Percentiles rank a stretch among this genome's conserved stretches.
Conservation (phyloP, 164 flowering plant species). For the Aristolochia fimbriata region DNA sequence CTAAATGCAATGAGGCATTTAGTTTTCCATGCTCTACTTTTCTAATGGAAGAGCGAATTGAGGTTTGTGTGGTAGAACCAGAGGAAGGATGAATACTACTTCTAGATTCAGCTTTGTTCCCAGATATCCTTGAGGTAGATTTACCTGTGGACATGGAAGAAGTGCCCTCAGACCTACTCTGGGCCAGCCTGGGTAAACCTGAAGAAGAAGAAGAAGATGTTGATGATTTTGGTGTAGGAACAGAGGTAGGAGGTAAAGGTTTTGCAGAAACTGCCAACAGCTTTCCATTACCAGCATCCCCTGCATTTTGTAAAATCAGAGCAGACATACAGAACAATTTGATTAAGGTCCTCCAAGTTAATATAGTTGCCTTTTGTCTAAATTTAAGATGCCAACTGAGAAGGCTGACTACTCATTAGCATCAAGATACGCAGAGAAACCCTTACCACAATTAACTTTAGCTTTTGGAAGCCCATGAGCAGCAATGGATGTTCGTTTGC, state of each 20-base stretch:
- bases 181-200: conserved; percentile 16
- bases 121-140: conserved; percentile 17
- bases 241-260: conserved; percentile 26
- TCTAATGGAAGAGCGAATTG: neutral
- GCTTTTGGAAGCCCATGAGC: conserved; percentile 20
- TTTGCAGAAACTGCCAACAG: conserved; percentile 17
- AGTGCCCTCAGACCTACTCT: neutral
- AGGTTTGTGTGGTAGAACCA: conserved; percentile 4
- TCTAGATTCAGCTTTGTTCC: conserved; percentile 22
- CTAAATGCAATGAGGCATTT: neutral
- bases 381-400: neutral
- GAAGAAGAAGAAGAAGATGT: conserved; percentile 39
- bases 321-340: conserved; percentile 2
- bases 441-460: conserved; percentile 25
- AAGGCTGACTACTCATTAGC: neutral
- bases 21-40: conserved; percentile 1
- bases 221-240: conserved; percentile 24
- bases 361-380: no score
- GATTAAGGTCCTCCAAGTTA: no score
- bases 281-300: conserved; percentile 21
- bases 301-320: neutral
- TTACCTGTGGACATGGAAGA: conserved; percentile 9
- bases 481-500: conserved; percentile 43
- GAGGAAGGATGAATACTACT: neutral
- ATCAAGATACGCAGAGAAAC: conserved; percentile 16